Conservation (phyloP, 805 yeast genomes). For the Wickerhamomyces hampshirensis region DNA sequence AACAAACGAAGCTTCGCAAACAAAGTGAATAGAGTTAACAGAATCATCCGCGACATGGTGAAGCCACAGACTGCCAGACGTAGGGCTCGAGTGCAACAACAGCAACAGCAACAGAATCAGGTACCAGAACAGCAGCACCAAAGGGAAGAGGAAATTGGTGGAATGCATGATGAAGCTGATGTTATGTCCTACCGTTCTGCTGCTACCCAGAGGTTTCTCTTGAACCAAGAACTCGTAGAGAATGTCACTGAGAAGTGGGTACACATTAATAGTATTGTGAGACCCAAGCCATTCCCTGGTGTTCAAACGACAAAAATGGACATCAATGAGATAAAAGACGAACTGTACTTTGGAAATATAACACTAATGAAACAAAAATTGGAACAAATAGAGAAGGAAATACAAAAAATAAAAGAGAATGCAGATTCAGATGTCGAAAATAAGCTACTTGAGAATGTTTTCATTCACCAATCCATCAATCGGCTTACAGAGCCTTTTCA, state of each 20-base stretch:
- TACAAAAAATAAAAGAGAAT: conserved; percentile 11
- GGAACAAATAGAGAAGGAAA: conserved; percentile 14
- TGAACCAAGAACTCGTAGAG: conserved; percentile 47
- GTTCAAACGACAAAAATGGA: conserved; percentile 14
- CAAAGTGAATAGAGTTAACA: not conserved
- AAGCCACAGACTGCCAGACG: conserved; percentile 22
- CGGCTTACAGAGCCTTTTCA: conserved; percentile 10
- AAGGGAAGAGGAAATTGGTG: conserved; percentile 20
- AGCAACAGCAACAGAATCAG: conserved; percentile 9
- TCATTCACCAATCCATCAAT: conserved; percentile 7
- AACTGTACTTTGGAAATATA: conserved; percentile 23
- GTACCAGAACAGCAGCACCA: conserved; percentile 10
- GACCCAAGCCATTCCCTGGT: conserved; percentile 30
- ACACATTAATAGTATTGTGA: conserved; percentile 40
- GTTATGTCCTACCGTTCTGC: conserved; percentile 44
- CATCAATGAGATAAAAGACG: conserved; percentile 13
- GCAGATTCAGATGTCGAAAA: conserved; percentile 2
- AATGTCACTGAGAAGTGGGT: conserved; percentile 41
- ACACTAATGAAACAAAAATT: conserved; percentile 20
- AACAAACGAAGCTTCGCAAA: no score
- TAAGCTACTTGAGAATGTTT: conserved; percentile 1
- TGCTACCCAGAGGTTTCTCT: conserved; percentile 38
- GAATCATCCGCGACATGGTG: conserved; percentile 14
- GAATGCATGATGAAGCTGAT: conserved; percentile 49
- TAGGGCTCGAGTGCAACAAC: conserved; percentile 19